Conservation (phyloP, 345 rosid species). For the Erucastrum elatum region DNA sequence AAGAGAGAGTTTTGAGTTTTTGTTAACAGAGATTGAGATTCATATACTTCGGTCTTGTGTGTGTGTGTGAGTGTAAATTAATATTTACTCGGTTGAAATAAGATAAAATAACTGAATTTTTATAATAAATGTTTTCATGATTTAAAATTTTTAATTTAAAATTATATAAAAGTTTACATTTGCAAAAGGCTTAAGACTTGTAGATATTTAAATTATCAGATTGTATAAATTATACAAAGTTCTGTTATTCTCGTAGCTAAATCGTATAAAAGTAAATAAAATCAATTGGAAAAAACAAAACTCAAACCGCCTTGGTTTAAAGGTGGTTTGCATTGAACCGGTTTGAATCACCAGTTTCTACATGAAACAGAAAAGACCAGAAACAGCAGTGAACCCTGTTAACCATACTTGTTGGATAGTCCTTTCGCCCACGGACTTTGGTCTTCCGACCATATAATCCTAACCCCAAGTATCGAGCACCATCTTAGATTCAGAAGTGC, state of each 20-base stretch:
- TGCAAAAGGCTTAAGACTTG: no score
- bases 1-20: no score
- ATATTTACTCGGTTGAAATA: not conserved
- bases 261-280: no score
- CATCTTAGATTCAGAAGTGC: conserved; percentile 72
- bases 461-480: conserved; percentile 61
- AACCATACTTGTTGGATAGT: conserved; percentile 46
- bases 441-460: conserved; percentile 62
- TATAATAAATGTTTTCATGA: not conserved
- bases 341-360: not conserved
- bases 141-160: no score
- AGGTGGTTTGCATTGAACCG: not conserved
- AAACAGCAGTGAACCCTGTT: not conserved
- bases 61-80: not conserved
- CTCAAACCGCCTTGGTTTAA: not conserved
- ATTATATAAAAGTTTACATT: no score
- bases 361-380: not conserved
- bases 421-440: conserved; percentile 60
- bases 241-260: no score
- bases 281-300: not conserved
- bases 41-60: not conserved
- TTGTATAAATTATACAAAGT: no score
- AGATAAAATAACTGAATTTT: no score
- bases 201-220: no score
- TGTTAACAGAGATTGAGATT: no score